Evolutionary conservation across 179 eudicot species (phyloP), one percentile per base, ranked within the genome.

Genomic region (Beta lomatogona): DNA sequence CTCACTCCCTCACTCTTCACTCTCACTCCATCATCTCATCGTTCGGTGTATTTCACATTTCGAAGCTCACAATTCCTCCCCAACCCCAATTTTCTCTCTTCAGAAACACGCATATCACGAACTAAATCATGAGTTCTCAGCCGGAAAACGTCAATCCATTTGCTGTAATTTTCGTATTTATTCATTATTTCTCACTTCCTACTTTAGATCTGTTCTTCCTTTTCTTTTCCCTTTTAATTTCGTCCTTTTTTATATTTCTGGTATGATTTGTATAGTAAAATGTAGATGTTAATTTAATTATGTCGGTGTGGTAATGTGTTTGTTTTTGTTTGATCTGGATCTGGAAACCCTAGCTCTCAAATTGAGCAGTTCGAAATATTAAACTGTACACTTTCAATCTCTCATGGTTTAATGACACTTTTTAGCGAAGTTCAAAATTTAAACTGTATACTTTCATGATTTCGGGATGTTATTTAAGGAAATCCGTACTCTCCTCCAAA

Each of bases 121-220:
- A 45, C 25, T 45, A 2, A 45, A 53, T 58, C 69, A 93, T 91
- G 97, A 82, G 74, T 81, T 89, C 85, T 79, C 88, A 86, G 46
- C 93, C 88, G 66, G 97, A 89, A 64, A 85, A 86, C 86, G 95
- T 93, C 90, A 93, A 93, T 88, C 97, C 97, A 2, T 93, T 93
- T 81, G 81, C 93, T 86, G 95, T 93, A 93, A n/a, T 44, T 83
- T 46, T 48, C 73, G 54, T 25, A n/a, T 22, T 71, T 25, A 12
- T 65, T 83, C 41, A 21, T 1, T 59, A 6, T 54, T n/a, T 16
- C 54, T 12, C 9, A n/a, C 9, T 77, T 60, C 28, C 13, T 69
- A 19, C 9, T 31, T 45, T 63, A 83, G 88, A 88, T 89, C 88
- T 83, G 61, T 59, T 68, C 31, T 14, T n/a, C 77, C 78, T 58